Percentiles rank a stretch among this genome's conserved stretches.
Conservation (phyloP, 106 monocot species). For the Acanthochlamys bracteata region DNA sequence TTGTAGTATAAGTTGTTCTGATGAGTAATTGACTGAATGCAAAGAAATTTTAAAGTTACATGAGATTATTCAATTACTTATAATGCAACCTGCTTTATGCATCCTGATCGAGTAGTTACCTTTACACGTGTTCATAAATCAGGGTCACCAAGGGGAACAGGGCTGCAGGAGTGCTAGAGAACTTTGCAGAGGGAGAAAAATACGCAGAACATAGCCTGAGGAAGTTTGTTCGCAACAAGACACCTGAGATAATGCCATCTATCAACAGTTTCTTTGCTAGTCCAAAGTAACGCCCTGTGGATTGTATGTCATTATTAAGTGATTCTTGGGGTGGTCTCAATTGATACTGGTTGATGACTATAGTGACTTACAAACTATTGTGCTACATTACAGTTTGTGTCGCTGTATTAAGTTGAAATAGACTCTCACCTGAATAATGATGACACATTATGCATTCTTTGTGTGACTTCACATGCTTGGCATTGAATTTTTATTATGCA, state of each 20-base stretch:
- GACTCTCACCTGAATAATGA: background rate
- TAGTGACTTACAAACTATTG: background rate
- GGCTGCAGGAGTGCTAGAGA: conserved; percentile 39
- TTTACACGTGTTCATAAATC: background rate
- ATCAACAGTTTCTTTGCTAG: conserved; percentile 33
- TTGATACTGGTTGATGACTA: background rate
- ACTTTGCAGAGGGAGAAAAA: conserved; percentile 42
- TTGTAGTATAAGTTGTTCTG: no score
- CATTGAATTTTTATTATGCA: no score
- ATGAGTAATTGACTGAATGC: no score
- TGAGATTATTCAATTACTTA: background rate
- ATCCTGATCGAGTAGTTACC: background rate
- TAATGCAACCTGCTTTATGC: background rate
- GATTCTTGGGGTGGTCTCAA: background rate
- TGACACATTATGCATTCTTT: no score
- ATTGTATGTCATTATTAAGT: background rate
- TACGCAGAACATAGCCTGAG: conserved; percentile 38
- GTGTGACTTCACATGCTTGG: no score
- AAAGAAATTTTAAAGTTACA: no score
- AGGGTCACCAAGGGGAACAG: conserved; percentile 44
- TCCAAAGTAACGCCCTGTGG: conserved; percentile 8
- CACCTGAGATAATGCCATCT: conserved; percentile 48
- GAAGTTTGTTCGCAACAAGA: conserved; percentile 40
- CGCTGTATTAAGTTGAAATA: background rate
- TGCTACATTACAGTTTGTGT: background rate